Percentiles rank a stretch among this genome's conserved stretches.
phyloP scores from a whole-genome alignment of 352 stramenopile genomes.

The Phytopythium delawarense region DNA sequence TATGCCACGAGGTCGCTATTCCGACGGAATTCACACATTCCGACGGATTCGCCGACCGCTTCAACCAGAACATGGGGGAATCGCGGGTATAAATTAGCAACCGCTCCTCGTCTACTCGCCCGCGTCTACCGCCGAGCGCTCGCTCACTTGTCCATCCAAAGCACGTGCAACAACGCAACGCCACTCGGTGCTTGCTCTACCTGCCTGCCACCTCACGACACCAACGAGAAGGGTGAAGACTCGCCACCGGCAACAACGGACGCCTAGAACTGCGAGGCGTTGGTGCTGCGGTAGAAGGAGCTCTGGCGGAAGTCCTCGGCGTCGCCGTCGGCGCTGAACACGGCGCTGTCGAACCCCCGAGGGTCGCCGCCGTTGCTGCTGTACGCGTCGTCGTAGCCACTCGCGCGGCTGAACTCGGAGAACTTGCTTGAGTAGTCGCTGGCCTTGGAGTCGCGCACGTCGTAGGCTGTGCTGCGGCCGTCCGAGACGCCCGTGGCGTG shows the following conservation, averaged over 20 bases:
- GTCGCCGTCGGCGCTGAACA: constrained; percentile 34
- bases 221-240: background rate
- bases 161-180: too few relatives aligned
- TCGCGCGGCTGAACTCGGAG: constrained; percentile 15
- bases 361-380: constrained; percentile 2
- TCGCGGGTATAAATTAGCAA: too few relatives aligned
- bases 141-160: too few relatives aligned
- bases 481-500: constrained; percentile 5
- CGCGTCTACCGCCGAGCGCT: too few relatives aligned
- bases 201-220: background rate
- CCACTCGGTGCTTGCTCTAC: background rate
- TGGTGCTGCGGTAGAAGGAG: constrained; percentile 24
- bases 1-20: too few relatives aligned
- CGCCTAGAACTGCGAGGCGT: constrained; percentile 25
- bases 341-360: constrained; percentile 26
- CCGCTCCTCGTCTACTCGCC: too few relatives aligned
- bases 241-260: too few relatives aligned
- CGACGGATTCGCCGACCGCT: too few relatives aligned
- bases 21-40: too few relatives aligned
- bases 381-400: constrained; percentile 21
- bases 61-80: too few relatives aligned
- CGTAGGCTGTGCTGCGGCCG: constrained; percentile 9
- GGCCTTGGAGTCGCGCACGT: constrained; percentile 8
- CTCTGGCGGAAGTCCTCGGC: constrained; percentile 9
- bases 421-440: constrained; percentile 13